phyloP scores from a whole-genome alignment of 441 rosid species.

The Dalechampia spathulata region DNA sequence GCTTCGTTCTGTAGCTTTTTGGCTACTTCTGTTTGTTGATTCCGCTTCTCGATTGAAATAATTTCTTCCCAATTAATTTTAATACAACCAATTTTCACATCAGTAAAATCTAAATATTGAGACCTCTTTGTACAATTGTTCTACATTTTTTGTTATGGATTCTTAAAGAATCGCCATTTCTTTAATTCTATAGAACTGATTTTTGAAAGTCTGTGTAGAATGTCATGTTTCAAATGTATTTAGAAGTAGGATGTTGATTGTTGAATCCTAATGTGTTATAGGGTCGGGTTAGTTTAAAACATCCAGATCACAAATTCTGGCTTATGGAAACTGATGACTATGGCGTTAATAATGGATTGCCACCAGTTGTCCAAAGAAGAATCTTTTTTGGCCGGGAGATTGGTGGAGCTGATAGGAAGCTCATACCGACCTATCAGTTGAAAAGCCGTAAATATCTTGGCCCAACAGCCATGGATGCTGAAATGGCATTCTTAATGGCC shows the following conservation, averaged over 20 bases:
- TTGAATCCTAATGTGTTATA: conserved; percentile 14
- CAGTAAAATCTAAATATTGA: too few species aligned
- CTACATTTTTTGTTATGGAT: too few species aligned
- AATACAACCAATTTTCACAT: too few species aligned
- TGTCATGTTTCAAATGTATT: background rate
- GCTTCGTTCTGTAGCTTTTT: too few species aligned
- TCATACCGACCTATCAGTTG: conserved; percentile 76
- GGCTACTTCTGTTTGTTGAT: too few species aligned
- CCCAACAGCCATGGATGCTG: conserved; percentile 99
- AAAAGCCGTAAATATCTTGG: conserved; percentile 90
- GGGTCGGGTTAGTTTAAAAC: conserved; percentile 77
- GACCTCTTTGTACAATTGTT: too few species aligned
- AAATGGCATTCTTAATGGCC: conserved; percentile 94
- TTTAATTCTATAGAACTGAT: too few species aligned
- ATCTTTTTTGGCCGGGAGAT: conserved; percentile 90
- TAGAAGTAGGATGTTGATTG: background rate
- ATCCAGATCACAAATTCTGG: conserved; percentile 79
- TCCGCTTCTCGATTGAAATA: too few species aligned
- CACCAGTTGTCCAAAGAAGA: conserved; percentile 61
- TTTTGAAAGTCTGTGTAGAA: too few species aligned
- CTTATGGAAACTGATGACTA: conserved; percentile 81
- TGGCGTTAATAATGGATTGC: conserved; percentile 81
- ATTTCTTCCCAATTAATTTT: too few species aligned
- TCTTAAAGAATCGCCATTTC: too few species aligned
- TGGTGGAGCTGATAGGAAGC: conserved; percentile 89